Evolutionary conservation across 75 land plant genomes (phyloP), one percentile per base, ranked within the genome.

Genomic region (Azolla pinnata): DNA sequence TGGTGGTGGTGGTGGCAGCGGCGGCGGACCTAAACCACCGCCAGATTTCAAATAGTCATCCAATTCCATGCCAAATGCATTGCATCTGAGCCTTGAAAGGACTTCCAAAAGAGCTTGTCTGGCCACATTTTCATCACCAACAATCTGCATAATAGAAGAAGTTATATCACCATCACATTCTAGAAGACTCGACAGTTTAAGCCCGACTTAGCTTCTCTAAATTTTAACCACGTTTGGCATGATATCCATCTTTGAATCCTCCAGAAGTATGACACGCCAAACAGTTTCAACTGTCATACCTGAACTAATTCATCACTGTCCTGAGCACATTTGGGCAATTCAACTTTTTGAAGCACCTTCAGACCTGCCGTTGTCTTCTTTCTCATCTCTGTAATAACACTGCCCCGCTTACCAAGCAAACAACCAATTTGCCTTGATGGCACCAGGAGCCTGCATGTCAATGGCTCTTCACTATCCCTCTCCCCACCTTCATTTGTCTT

Each of bases 231-330:
- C n/a, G n/a, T n/a, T n/a, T n/a, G n/a, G n/a, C n/a, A n/a, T n/a
- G n/a, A n/a, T n/a, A n/a, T n/a, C n/a, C n/a, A n/a, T n/a, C n/a
- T n/a, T n/a, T n/a, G n/a, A n/a, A n/a, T n/a, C n/a, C n/a, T n/a
- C n/a, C n/a, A n/a, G n/a, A n/a, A n/a, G n/a, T n/a, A n/a, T n/a
- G n/a, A n/a, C n/a, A n/a, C n/a, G n/a, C n/a, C n/a, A n/a, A n/a
- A n/a, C n/a, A n/a, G n/a, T n/a, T n/a, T n/a, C n/a, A n/a, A n/a
- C n/a, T n/a, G n/a, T n/a, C n/a, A n/a, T 66, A 93, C 99, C 91
- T 95, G 99, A 18, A 95, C 99, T 72, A 90, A 81, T 52, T 95
- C 99, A 65, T 95, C 91, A 66, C 74, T 82, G 28, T 83, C 81
- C 23, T 74, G 60, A 50, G 99, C 97, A 72, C 95, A 78, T 33